These are phyloP conservation scores for Acacia acuminata DNA, from an alignment of 306 rosid species.

Conservation along the genomic window DNA sequence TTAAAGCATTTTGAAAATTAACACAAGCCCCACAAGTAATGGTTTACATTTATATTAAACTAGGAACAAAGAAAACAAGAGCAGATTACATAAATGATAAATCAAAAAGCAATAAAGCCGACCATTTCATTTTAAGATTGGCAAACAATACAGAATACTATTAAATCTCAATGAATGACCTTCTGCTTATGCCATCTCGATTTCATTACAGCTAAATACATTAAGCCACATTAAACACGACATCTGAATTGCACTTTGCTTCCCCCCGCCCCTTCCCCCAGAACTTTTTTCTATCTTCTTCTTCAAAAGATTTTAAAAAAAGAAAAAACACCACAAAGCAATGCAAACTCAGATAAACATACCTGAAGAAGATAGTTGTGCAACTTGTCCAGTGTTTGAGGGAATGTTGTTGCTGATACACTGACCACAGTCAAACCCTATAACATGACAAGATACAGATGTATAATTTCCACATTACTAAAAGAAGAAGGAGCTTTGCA, in stretches of 20 bases:
- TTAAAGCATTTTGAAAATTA: neutral
- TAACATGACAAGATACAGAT: slow-evolving; percentile 28
- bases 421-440: slow-evolving; percentile 90
- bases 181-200: neutral
- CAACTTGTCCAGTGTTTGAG: slow-evolving; percentile 92
- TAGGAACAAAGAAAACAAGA: neutral
- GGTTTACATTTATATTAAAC: neutral
- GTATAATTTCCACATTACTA: neutral
- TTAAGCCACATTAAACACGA: neutral
- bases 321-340: neutral
- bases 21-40: neutral
- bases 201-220: neutral
- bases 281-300: neutral
- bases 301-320: neutral
- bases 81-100: neutral
- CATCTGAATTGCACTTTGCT: neutral
- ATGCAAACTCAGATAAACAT: neutral
- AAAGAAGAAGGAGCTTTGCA: slow-evolving; percentile 1
- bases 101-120: neutral
- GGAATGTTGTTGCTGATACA: slow-evolving; percentile 88
- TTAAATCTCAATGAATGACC: neutral
- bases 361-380: slow-evolving; percentile 93
- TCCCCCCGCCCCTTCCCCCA: neutral
- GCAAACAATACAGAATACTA: neutral
- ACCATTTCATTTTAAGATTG: neutral